phyloP scores from a whole-genome alignment of 257 asterid genomes.

The Solanum gandarillasii region DNA sequence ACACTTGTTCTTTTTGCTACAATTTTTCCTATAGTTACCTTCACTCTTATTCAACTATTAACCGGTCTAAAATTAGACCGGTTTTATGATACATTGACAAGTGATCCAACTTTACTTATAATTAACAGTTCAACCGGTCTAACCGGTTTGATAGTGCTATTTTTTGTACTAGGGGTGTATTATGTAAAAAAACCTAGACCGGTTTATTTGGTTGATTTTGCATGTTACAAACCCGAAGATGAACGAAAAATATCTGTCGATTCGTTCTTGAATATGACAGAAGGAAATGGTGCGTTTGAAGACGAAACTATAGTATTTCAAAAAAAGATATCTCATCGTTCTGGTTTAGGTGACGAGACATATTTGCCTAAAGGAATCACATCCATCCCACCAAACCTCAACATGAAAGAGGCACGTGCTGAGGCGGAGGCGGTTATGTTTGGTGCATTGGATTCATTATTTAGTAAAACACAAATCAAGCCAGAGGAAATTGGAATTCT shows the following conservation, averaged over 20 bases:
- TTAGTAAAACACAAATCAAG: conserved; percentile 23
- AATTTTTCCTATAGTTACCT: conserved; percentile 18
- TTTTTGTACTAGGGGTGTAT: conserved; percentile 35
- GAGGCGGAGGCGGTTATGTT: conserved; percentile 51
- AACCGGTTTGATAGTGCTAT: conserved; percentile 8
- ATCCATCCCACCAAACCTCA: conserved; percentile 18
- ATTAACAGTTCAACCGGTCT: conserved; percentile 32
- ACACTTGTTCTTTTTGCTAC: conserved; percentile 16
- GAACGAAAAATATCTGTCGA: conserved; percentile 23
- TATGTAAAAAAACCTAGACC: conserved; percentile 32
- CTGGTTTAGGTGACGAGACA: conserved; percentile 39
- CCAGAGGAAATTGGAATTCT: conserved; percentile 39
- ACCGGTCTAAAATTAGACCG: conserved; percentile 16
- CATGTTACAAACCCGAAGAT: conserved; percentile 47
- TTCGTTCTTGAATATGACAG: conserved; percentile 25
- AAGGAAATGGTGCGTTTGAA: conserved; percentile 12
- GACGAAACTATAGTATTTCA: conserved; percentile 16
- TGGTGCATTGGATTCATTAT: conserved; percentile 38
- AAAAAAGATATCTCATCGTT: conserved; percentile 10
- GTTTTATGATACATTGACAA: conserved; percentile 20
- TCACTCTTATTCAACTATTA: conserved; percentile 18
- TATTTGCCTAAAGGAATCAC: conserved; percentile 24
- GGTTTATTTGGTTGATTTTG: conserved; percentile 37
- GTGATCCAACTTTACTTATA: not conserved
- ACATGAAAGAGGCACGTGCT: conserved; percentile 24